Base-by-base conservation (phyloP, 305 asterid genomes). In the Fraxinus xanthoxyloides region DNA sequence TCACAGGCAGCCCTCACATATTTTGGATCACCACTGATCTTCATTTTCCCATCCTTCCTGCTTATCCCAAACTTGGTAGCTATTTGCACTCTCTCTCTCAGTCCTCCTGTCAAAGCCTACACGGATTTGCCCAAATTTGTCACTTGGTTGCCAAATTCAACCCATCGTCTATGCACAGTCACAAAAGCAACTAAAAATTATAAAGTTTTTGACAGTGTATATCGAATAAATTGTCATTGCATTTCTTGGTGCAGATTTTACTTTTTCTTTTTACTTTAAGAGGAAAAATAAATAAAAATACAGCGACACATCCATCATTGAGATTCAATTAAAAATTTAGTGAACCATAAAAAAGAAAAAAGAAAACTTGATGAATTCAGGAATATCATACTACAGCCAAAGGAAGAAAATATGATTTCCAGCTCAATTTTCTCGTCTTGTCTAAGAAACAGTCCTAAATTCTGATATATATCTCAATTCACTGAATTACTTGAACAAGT, bases 1-100 rank as follows among this genome's bases (percentile, higher is more conserved):
- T 89, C 91, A 78, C 90, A 89, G n/a, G 87, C 54, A 48, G 88
- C 83, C 81, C 90, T 84, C 32, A 82, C 90, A 51, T 88, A 84
- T 21, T 75, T 84, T 3, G 91, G 92, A 36, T 88, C 90, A n/a
- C 91, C 92, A 8, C 19, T 10, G 38, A 84, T 65, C 6, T 79
- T 87, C 48, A 63, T 40, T 0, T 77, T 77, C 19, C 72, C 74
- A 48, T 72, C 89, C 75, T 15, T 74, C 3, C 63, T 24, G 32
- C 23, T 56, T 1, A 79, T 5, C 32, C 87, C 90, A 10, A 86
- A 86, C 72, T 89, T 89, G 13, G 90, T 82, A 19, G 90, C 89
- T 54, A 87, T 13, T 72, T 89, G 87, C 24, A 78, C 87, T 46
- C 78, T 82, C 21, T 78, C 87, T 61, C 90, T 85, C 28, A 82